Percentiles rank a stretch among this genome's conserved stretches.
Evolutionary conservation across 345 rosid species (phyloP).

Genomic region (Psidium guajava): DNA sequence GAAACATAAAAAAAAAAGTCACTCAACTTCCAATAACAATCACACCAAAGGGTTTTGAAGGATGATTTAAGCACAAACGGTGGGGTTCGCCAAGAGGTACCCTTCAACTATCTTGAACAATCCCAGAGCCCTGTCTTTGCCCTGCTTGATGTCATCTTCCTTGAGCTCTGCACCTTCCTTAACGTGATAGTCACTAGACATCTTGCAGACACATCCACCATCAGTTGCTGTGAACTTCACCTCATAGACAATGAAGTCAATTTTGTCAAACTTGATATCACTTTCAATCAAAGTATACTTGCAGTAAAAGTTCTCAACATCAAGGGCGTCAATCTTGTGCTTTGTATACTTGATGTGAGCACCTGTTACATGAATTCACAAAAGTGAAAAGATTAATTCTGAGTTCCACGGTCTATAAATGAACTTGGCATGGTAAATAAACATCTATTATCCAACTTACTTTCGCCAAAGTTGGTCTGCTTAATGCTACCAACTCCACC

Average conservation of each 20-base stretch:
- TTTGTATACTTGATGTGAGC: slow-evolving; percentile 1
- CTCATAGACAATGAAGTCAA: slow-evolving; percentile 1
- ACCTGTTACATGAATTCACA: neutral
- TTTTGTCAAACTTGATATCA: neutral
- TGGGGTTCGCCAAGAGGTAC: slow-evolving; percentile 14
- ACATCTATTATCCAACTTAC: neutral
- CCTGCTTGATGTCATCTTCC: slow-evolving; percentile 4
- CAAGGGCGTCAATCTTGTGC: slow-evolving; percentile 5
- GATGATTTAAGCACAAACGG: neutral
- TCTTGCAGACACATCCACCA: slow-evolving; percentile 2
- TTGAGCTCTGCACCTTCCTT: slow-evolving; percentile 5
- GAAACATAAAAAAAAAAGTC: neutral
- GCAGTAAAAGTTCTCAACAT: neutral
- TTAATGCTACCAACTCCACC: slow-evolving; percentile 2
- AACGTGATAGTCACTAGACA: slow-evolving; percentile 2
- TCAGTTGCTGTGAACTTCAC: neutral
- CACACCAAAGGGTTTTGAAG: neutral
- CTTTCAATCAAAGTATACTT: slow-evolving; percentile 3
- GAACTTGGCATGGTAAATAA: neutral
- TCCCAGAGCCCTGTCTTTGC: slow-evolving; percentile 6
- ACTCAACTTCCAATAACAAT: neutral
- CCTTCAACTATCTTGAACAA: slow-evolving; percentile 12
- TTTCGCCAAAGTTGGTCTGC: slow-evolving; percentile 1
- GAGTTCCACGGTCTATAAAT: neutral
- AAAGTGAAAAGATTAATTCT: neutral